Evolutionary conservation across 495 filamentous ascomycete genomes (phyloP), one percentile per base, ranked within the genome.

Genomic region (Penicillium flavigenum): DNA sequence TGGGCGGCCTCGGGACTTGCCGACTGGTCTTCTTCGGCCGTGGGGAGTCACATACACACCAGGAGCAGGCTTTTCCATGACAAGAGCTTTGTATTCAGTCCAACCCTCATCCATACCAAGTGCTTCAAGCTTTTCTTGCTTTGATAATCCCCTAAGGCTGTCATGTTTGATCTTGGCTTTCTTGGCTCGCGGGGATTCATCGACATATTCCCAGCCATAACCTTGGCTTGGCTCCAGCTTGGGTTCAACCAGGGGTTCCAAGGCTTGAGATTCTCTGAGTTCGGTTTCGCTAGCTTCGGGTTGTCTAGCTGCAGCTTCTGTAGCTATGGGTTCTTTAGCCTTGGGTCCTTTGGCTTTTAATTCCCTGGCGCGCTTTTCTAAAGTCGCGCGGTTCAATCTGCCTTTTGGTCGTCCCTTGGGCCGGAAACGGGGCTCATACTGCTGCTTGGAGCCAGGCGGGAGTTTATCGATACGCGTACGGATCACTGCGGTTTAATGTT

Each of bases 21-120:
- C 75, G 17, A 69, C 67, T n/a, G 80, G 76, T 56, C 72, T 70
- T 29, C 70, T 65, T 45, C 66, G 73, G 27, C 77, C 80, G 29
- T 69, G 72, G 7, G 80, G 72, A 29, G 82, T 82, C 43, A 83
- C 62, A 56, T 83, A 83, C 2, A 84, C 64, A 9, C 81, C 81
- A 38, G 80, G 67, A 20, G 31, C 58, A n/a, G 72, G 63, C 7
- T 71, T 69, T 11, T 78, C 73, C 47, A 77, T 70, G 6, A 76
- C 44, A 5, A 73, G 53, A 19, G 72, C 67, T n/a, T 60, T 76
- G 52, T 77, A 77, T 51, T 79, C 75, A 0, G 75, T 77, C 72
- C 73, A 79, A 4, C 62, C 68, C 44, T 75, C 73, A 55, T 79
- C 75, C 58, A 77, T 54, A 5, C 75, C 75, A 39, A 77, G 62